Evolutionary conservation across 2,329 filamentous ascomycete genomes (phyloP), one percentile per base, ranked within the genome.

Genomic region (Sporothrix mexicana): DNA sequence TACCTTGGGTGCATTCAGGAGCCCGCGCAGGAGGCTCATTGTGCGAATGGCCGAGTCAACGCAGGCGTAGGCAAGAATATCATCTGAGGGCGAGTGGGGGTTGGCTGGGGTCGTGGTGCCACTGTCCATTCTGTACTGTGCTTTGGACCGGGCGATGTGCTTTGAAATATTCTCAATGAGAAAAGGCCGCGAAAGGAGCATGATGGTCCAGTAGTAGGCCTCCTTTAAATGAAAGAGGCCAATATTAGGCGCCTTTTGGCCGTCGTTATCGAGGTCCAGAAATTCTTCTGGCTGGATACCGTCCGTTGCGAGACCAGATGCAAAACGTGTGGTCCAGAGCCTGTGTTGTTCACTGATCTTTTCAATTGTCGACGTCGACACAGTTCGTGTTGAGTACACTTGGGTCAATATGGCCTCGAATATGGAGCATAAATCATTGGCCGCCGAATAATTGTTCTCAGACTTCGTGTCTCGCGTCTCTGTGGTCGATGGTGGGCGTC

Each of bases 121-220:
- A 41, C 43, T 43, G 17, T 43, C 49, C 15, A 23, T 36, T 8
- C 23, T 61, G 43, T 51, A 17, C 20, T 51, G 59, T 9, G 36
- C 13, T 7, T 70, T 66, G 43, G 66, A 36, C 13, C 68, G 47
- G 0, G 75, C 70, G 12, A 76, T 73, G 67, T 45, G 75, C 64
- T 5, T 74, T 7, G 70, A 75, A 20, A 78, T 77, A 51, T 55
- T 73, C n/a, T 82, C 79, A 51, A 81, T 77, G 0, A 83, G 77
- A 20, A 81, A 82, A 0, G 81, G 81, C 5, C 80, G 77, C 0
- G 82, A 81, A 0, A 82, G 61, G 0, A 83, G 75, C 75, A 83
- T 82, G 15, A 83, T 79, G 0, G 80, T 79, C 80, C 80, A 82
- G 70, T 83, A 82, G 1, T 81, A 82, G 0, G 80, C 81, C 25